Evolutionary conservation across 495 filamentous ascomycete species (phyloP).

Genomic region (Aspergillus nanangensis): DNA sequence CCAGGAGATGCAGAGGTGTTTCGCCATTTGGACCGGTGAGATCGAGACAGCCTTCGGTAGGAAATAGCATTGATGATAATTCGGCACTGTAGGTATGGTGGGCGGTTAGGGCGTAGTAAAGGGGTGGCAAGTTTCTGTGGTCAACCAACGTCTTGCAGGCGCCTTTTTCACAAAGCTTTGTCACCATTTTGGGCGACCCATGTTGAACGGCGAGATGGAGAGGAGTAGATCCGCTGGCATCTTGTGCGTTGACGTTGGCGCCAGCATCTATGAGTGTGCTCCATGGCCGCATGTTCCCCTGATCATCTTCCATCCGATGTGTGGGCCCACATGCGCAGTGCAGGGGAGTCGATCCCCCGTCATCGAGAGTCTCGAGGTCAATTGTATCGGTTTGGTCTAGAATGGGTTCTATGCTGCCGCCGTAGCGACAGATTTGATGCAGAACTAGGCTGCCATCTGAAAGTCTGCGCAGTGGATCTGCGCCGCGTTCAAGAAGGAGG

Average conservation of each 20-base stretch:
- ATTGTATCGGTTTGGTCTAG: background rate
- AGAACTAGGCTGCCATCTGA: background rate
- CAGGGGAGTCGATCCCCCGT: background rate
- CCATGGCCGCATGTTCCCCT: too few relatives aligned
- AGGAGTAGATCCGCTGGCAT: constrained; percentile 15
- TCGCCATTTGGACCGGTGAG: background rate
- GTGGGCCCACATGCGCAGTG: too few relatives aligned
- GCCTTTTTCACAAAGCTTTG: background rate
- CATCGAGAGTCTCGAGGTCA: background rate
- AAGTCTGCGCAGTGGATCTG: background rate
- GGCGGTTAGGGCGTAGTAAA: constrained; percentile 8
- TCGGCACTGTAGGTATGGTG: too few relatives aligned
- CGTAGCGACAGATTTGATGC: constrained; percentile 2
- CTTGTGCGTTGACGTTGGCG: constrained; percentile 5
- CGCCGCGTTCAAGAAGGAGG: background rate
- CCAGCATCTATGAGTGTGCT: constrained; percentile 1
- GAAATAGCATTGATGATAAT: background rate
- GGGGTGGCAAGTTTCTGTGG: constrained; percentile 4
- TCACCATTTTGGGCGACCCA: background rate
- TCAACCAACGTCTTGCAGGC: background rate
- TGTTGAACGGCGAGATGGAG: constrained; percentile 20
- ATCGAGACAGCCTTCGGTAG: background rate
- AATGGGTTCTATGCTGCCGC: constrained; percentile 1
- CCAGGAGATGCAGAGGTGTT: constrained; percentile 4
- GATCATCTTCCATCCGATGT: too few relatives aligned